Evolutionary conservation across 1,139 yeast species (phyloP).

Genomic region (Nematodospora anomalae): DNA sequence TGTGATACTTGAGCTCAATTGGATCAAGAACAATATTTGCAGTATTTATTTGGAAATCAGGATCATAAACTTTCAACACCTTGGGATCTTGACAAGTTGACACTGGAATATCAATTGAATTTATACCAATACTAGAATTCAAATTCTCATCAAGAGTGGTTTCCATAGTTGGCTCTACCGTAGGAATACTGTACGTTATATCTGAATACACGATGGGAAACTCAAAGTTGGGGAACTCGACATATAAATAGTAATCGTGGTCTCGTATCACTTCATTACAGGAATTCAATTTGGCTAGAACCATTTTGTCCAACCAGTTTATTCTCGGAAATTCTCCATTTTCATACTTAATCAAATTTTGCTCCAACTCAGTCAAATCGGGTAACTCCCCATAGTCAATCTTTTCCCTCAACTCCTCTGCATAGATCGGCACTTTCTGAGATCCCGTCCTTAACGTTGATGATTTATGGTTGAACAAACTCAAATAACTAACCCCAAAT

Average conservation of each 20-base stretch:
- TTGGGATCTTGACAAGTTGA: slow-evolving; percentile 13
- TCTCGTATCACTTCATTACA: slow-evolving; percentile 24
- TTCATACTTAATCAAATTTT: slow-evolving; percentile 60
- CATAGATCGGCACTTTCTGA: slow-evolving; percentile 34
- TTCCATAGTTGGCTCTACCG: slow-evolving; percentile 12
- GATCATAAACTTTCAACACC: slow-evolving; percentile 34
- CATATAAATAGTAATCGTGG: slow-evolving; percentile 47
- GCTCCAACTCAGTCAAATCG: slow-evolving; percentile 45
- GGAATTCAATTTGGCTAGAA: slow-evolving; percentile 55
- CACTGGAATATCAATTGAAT: slow-evolving; percentile 37
- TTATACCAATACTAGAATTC: slow-evolving; percentile 31
- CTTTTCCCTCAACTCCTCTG: slow-evolving; percentile 3
- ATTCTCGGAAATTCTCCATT: slow-evolving; percentile 62
- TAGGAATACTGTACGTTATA: slow-evolving; percentile 26
- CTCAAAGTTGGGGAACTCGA: slow-evolving; percentile 78
- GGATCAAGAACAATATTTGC: slow-evolving; percentile 53
- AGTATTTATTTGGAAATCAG: slow-evolving; percentile 31
- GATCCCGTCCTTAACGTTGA: slow-evolving; percentile 38
- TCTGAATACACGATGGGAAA: slow-evolving; percentile 82
- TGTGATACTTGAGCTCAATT: slow-evolving; percentile 82
- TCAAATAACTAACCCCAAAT: slow-evolving; percentile 62
- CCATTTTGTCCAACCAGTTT: slow-evolving; percentile 76
- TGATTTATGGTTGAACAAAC: slow-evolving; percentile 51
- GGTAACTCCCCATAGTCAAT: slow-evolving; percentile 26
- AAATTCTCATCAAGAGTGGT: slow-evolving; percentile 11